phyloP scores from a whole-genome alignment of 2,329 filamentous ascomycete genomes.

The Fusarium newnesense region DNA sequence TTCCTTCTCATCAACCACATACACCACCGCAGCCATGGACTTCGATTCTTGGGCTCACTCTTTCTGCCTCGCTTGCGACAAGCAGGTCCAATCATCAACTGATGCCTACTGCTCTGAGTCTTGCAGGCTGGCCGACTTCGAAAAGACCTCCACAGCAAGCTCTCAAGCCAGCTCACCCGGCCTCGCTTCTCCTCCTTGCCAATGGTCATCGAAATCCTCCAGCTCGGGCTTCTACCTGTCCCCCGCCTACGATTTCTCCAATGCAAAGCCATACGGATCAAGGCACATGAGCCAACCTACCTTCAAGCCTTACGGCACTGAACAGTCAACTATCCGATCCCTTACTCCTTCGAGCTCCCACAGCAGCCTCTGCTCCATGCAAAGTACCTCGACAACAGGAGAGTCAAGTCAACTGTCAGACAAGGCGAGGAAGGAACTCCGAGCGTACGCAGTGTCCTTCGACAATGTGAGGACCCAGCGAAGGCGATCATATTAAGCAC shows the following conservation, averaged over 20 bases:
- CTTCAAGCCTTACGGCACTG: conserved; percentile 41
- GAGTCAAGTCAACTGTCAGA: conserved; percentile 73
- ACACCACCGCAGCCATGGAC: conserved; percentile 57
- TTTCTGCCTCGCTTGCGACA: conserved; percentile 94
- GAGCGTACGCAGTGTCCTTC: conserved; percentile 88
- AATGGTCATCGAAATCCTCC: conserved; percentile 55
- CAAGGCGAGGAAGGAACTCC: conserved; percentile 81
- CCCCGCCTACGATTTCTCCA: conserved; percentile 79
- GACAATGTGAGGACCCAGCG: conserved; percentile 78
- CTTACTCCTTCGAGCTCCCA: conserved; percentile 82
- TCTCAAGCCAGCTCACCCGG: conserved; percentile 69
- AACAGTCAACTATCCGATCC: conserved; percentile 49
- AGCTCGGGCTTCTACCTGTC: conserved; percentile 72
- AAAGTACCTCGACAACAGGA: conserved; percentile 67
- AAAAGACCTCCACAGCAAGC: conserved; percentile 71
- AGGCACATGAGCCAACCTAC: conserved; percentile 52
- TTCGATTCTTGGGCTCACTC: conserved; percentile 82
- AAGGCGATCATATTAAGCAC: conserved; percentile 63
- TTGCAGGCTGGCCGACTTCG: conserved; percentile 88
- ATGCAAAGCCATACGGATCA: conserved; percentile 67
- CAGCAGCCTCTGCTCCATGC: conserved; percentile 83
- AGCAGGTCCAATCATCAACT: conserved; percentile 76
- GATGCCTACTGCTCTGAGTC: conserved; percentile 92
- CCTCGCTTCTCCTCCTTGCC: conserved; percentile 61
- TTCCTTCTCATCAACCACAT: conserved; percentile 18